These are phyloP conservation scores for Mycena sp. DNA, from an alignment of 1,284 basidiomycete species.

Conservation along the genomic window DNA sequence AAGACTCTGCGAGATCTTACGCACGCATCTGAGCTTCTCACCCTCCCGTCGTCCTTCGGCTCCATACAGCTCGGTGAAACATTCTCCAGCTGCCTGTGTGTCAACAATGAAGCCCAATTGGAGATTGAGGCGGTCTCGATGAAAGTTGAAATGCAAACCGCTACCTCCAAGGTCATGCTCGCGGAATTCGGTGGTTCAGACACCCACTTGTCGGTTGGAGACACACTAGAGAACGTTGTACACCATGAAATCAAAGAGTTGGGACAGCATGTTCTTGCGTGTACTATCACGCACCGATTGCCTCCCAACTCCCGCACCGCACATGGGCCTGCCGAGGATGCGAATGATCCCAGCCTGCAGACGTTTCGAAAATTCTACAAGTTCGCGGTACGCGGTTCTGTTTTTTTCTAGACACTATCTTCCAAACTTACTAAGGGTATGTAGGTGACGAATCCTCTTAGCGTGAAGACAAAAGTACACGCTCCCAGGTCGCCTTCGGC, in stretches of 20 bases:
- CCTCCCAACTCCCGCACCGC: slow-evolving; percentile 63
- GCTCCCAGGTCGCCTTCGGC: slow-evolving; percentile 76
- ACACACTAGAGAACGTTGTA: slow-evolving; percentile 68
- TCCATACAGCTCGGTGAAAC: slow-evolving; percentile 85
- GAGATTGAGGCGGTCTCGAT: slow-evolving; percentile 68
- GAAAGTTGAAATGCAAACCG: slow-evolving; percentile 82
- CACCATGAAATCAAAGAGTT: slow-evolving; percentile 86
- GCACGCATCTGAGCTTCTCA: slow-evolving; percentile 75
- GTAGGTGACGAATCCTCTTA: slow-evolving; percentile 89
- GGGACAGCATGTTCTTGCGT: slow-evolving; percentile 83
- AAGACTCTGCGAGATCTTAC: slow-evolving; percentile 84
- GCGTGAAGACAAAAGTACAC: slow-evolving; percentile 92
- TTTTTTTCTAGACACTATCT: not conserved
- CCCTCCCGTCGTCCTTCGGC: slow-evolving; percentile 80
- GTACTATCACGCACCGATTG: slow-evolving; percentile 75
- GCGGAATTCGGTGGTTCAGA: slow-evolving; percentile 69
- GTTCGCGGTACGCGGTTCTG: slow-evolving; percentile 71
- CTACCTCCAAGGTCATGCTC: slow-evolving; percentile 67
- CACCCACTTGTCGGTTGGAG: slow-evolving; percentile 56
- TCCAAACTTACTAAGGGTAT: slow-evolving; percentile 1
- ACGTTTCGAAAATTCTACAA: slow-evolving; percentile 91
- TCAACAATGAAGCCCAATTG: slow-evolving; percentile 78
- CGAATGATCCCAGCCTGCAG: slow-evolving; percentile 67
- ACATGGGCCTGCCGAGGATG: slow-evolving; percentile 54
- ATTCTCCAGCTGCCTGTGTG: slow-evolving; percentile 79